Evolutionary conservation across 768 basidiomycete genomes (phyloP), one percentile per base, ranked within the genome.

Genomic region (Leccinum aurantiacum): DNA sequence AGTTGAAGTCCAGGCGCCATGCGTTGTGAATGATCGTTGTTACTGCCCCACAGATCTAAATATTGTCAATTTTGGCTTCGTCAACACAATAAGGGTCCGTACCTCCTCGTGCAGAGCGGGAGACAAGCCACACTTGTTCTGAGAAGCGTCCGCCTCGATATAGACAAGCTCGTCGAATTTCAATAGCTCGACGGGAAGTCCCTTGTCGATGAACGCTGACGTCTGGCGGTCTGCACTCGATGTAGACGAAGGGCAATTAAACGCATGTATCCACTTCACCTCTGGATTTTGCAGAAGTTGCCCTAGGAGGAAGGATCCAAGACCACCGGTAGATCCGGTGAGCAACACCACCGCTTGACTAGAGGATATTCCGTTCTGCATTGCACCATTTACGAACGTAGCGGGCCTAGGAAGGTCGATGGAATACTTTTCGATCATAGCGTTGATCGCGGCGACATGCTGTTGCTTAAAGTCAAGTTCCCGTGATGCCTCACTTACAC

Each of bases 281-380:
- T 24, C 35, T 1, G 61, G 46, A 5, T 69, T 61, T 17, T 63
- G 46, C 29, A 77, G 60, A 13, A 78, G 67, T 3, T 56, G 57
- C 0, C 70, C 67, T 31, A 80, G 64, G 13, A 78, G 53, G 53
- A 75, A 72, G 2, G 76, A 74, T 17, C 80, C 79, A 1, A 80
- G 69, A 11, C 72, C 74, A 9, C 79, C 80, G 7, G 79, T 80
- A 1, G 78, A 76, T 14, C 80, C 79, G 5, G 80, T 80, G 35
- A 80, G 61, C 1, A 66, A 52, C 1, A 54, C 58, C 1, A 46
- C 50, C 15, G 24, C 33, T 15, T 33, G 17, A 6, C 8, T 1
- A 27, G 57, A 27, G 35, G 4, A 8, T 9, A 13, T 15, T 25
- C 41, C 59, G 19, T 60, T 50, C 31, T 13, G 6, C 10, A 19